A percentile compares a stretch with the other conserved stretches of the same genome.
Conservation (phyloP, 2,329 filamentous ascomycete genomes). For the Fusarium tuaranense region DNA sequence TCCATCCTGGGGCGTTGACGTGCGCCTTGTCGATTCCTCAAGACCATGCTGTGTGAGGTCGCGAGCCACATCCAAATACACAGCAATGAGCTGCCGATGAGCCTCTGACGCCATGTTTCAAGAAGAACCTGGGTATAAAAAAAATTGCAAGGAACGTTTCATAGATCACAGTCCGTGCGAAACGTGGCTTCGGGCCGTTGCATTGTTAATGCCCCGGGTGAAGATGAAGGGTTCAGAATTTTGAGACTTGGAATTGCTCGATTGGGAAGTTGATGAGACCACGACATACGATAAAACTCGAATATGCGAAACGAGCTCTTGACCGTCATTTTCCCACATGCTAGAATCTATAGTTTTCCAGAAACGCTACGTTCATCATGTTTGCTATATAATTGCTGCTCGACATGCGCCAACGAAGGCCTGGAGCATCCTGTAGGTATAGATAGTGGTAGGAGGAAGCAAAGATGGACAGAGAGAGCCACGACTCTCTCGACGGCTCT, state of each 20-base stretch:
- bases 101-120: constrained; percentile 34
- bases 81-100: constrained; percentile 37
- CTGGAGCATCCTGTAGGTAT: not conserved
- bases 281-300: constrained; percentile 1
- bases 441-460: not conserved
- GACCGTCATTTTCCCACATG: not conserved
- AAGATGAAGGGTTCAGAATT: not conserved
- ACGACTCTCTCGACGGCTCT: constrained; percentile 4
- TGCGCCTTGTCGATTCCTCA: not conserved
- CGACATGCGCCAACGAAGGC: not conserved
- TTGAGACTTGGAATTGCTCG: not conserved
- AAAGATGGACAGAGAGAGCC: not conserved
- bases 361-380: not conserved
- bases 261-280: constrained; percentile 8
- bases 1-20: not conserved
- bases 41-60: constrained; percentile 11
- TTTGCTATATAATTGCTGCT: not conserved
- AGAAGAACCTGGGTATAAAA: not conserved
- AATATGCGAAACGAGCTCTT: not conserved
- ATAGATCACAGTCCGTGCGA: not conserved
- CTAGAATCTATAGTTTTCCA: not conserved
- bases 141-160: not conserved
- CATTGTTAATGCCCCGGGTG: not conserved
- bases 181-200: not conserved
- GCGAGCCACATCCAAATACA: constrained; percentile 41